Base-by-base conservation (phyloP, 805 yeast species). In the Saccharomyces paradoxus region DNA sequence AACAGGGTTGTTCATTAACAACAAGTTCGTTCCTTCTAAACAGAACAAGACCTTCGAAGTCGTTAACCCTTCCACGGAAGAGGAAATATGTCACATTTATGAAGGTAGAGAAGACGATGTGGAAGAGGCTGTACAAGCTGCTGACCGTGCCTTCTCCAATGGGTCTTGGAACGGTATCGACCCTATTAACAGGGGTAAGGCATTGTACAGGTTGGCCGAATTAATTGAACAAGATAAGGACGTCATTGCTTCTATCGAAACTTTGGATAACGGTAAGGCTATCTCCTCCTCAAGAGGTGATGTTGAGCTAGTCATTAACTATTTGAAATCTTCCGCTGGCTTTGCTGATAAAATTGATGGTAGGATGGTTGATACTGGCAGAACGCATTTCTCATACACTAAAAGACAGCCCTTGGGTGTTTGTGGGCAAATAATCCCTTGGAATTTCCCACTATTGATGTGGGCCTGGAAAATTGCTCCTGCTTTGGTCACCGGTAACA, bases 361-460 rank as follows among this genome's bases (percentile, higher is more conserved):
- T 63, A 78, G 82, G 60, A 72, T 84, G 55, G 79, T 88, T 55
- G 88, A 88, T 70, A 84, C 95, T 50, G 92, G 91, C 58, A 70
- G 73, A 55, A 74, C 82, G 50, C 88, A 87, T 72, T 82, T 90
- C 70, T 81, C 81, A 58, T 89, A 85, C 74, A 84, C 92, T 60
- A 82, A 83, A 71, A 86, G 86, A 72, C 96, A 90, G 74, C 96
- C 97, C 56, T 76, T 88, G 65, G 97, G 97, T 70, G 97, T 91
- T 49, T 89, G 96, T 71, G 97, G 96, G 56, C 96, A 89, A 73
- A 87, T 91, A 68, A 90, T 91, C 62, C 97, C 97, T 63, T 91
- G 97, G 97, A 91, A 91, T 77, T 91, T 89, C 82, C 97, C 97
- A 59, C 74, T 91, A 63, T 79, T 89, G 70, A 90, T 91, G 94